Base-by-base conservation (phyloP, 331 rosid genomes). In the Dryas integrifolia region DNA sequence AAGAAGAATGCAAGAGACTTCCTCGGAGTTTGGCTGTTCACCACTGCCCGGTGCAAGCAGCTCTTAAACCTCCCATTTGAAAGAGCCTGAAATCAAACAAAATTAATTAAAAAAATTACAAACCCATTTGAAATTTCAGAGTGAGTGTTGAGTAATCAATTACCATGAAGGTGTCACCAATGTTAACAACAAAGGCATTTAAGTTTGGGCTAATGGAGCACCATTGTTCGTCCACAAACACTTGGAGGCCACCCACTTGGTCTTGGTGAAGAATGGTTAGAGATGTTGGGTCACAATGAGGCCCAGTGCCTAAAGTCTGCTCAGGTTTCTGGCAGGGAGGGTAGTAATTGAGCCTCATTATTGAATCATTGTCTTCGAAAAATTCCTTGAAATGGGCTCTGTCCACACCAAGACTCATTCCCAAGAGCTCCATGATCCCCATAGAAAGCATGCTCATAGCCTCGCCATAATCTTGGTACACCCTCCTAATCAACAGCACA, bases 151-250 rank as follows among this genome's bases (percentile, higher is more conserved):
- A 59, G 65, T 35, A 30, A 30, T 35, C 21, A 50, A 67, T n/a
- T 77, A 90, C 98, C 98, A 88, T 93, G 91, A 93, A 93, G 48
- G 97, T 93, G 85, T 93, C 98, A 21, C 98, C 98, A n/a, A 93
- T 91, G 77, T 94, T 94, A 74, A 94, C 90, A 55, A 94, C 98
- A 76, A 94, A 92, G 57, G 97, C 88, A 63, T 93, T 82, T 65
- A 66, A 84, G 47, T 86, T 91, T 14, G 98, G 97, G 58, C 45
- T 74, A 53, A 93, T 78, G 69, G 92, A 79, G 21, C 79, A 88
- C 98, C 98, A 93, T 76, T 89, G 68, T 6, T 86, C 84, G 69
- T 93, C 98, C 8, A 91, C 96, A 74, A 79, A 84, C 11, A 93
- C 98, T 83, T 93, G 92, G 8, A 93, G 82, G n/a, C 98, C 98